Percentiles rank a stretch among this genome's conserved stretches.
phyloP scores from a whole-genome alignment of 2,329 filamentous ascomycete species.

The Microascus cirrosus region DNA sequence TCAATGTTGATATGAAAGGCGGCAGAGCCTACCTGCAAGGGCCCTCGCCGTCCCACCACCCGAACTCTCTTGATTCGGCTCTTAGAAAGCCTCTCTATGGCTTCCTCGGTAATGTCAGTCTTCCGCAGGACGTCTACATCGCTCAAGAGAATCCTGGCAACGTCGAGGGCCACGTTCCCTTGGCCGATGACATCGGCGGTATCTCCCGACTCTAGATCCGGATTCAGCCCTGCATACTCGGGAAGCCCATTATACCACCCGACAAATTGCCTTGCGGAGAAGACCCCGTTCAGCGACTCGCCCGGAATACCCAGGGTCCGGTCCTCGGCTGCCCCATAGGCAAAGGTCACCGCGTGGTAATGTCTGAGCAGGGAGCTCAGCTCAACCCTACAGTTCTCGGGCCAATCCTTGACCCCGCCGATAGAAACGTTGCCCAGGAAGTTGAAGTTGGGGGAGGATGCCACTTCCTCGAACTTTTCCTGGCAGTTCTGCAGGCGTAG shows the following conservation, averaged over 20 bases:
- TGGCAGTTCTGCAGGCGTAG: slow-evolving; percentile 71
- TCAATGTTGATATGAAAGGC: background rate
- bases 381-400: slow-evolving; percentile 42
- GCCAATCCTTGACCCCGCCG: slow-evolving; percentile 33
- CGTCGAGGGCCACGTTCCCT: slow-evolving; percentile 91
- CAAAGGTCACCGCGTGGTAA: slow-evolving; percentile 86
- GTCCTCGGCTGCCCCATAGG: slow-evolving; percentile 85
- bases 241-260: slow-evolving; percentile 98
- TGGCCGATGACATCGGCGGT: slow-evolving; percentile 86
- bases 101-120: slow-evolving; percentile 84
- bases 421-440: slow-evolving; percentile 86
- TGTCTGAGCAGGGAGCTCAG: slow-evolving; percentile 61
- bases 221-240: slow-evolving; percentile 61
- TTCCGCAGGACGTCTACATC: slow-evolving; percentile 61
- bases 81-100: slow-evolving; percentile 58
- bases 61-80: slow-evolving; percentile 71
- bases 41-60: slow-evolving; percentile 81
- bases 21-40: slow-evolving; percentile 59
- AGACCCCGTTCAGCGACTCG: slow-evolving; percentile 66
- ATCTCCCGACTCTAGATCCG: slow-evolving; percentile 63
- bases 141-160: slow-evolving; percentile 76
- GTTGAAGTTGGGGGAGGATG: slow-evolving; percentile 68
- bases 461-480: slow-evolving; percentile 85
- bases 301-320: slow-evolving; percentile 68
- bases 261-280: slow-evolving; percentile 86